Evolutionary conservation across 2,329 filamentous ascomycete species (phyloP).

Genomic region (Arthrobotrys musiformis): DNA sequence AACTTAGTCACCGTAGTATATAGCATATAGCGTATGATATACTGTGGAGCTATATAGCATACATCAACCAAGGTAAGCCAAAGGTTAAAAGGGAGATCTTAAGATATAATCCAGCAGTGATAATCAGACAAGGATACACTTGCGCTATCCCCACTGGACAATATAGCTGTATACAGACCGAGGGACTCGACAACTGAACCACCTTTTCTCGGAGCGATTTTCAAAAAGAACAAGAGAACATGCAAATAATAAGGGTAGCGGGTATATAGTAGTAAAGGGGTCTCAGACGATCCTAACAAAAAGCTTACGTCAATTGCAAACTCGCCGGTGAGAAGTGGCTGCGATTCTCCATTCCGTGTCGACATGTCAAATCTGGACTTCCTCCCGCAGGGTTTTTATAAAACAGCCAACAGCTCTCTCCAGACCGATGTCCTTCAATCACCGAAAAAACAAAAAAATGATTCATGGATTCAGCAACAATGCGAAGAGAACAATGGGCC

Average conservation of each 20-base stretch:
- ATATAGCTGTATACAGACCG: slow-evolving; percentile 7
- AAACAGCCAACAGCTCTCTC: no score
- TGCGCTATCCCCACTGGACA: slow-evolving; percentile 1
- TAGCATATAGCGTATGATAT: not conserved
- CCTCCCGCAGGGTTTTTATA: no score
- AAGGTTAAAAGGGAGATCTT: not conserved
- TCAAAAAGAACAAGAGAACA: not conserved
- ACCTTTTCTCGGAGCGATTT: slow-evolving; percentile 42
- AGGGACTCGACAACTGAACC: slow-evolving; percentile 33
- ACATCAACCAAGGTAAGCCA: not conserved
- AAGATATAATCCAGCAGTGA: not conserved
- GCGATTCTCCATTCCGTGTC: not conserved
- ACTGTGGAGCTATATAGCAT: not conserved
- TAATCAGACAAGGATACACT: slow-evolving; percentile 17
- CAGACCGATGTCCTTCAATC: no score
- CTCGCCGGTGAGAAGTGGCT: slow-evolving; percentile 28
- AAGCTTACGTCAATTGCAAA: slow-evolving; percentile 40
- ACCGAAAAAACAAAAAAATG: no score
- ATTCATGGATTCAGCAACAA: no score
- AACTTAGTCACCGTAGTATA: no score
- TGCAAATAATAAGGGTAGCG: not conserved
- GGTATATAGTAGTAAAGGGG: no score
- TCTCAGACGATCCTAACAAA: slow-evolving; percentile 9
- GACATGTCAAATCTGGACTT: slow-evolving; percentile 17
- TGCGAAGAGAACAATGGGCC: not conserved